Evolutionary conservation across 2,329 filamentous ascomycete species (phyloP), one percentile per base, ranked within the genome.

Genomic region (Fusarium albosuccineum): DNA sequence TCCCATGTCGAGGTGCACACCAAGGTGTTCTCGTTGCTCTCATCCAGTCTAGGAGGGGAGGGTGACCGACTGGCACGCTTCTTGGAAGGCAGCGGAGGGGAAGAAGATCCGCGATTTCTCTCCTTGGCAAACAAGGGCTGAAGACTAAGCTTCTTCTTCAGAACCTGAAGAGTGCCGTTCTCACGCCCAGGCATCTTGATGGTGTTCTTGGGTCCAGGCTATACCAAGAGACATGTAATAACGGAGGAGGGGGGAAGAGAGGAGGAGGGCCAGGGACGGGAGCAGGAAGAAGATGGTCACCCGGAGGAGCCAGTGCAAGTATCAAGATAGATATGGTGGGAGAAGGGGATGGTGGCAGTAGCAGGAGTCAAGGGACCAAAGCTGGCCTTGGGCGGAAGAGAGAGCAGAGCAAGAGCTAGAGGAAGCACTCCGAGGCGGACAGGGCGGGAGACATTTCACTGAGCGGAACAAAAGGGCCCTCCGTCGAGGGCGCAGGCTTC

Each of bases 11-110:
- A 49, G 6, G 53, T 56, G 42, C 53, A 56, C 42, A 56, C 53
- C 53, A 56, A 56, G 42, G 53, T 56, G 42, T 56, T 56, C 53
- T 56, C 53, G 16, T 49, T 56, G 53, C 42, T 56, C 53, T 56
- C 53, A 13, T 56, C 53, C 42, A 56, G 36, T 26, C 42, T 48
- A 16, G 53, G 53, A 48, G 53, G 53, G 34, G 53, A 56, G 16
- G 53, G 53, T 9, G 53, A 56, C 42, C 42, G 44, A 27, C 53
- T 56, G 42, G 33, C 27, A 1, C 40, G 17, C 42, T 56, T 49
- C 16, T 56, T 56, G 33, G 42, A 14, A 40, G 41, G 53, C 41
- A 49, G 26, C 9, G 41, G 53, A 48, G 53, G 53, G 34, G 53
- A 49, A 16, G 53, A 49, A n/a, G 53, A 17, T 33, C 53, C 48